Base-by-base conservation (phyloP, 2,329 filamentous ascomycete genomes). In the Phialophora macrospora region DNA sequence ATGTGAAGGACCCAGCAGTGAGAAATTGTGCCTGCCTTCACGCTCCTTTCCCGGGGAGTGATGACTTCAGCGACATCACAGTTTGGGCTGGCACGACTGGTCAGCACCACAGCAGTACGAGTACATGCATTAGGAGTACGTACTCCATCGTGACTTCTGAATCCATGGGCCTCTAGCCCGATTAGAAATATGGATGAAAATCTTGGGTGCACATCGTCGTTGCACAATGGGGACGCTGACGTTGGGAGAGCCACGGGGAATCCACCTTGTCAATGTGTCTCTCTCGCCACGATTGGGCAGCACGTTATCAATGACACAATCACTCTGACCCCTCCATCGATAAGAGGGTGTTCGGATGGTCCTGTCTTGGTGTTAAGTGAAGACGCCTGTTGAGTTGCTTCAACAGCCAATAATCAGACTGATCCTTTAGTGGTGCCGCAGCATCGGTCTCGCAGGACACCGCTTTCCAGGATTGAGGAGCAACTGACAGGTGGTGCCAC, bases 231-330 rank as follows among this genome's bases (percentile, higher is more conserved):
- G 14, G 14, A 41, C 20, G 49, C 60, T 62, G 60, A 62, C 49
- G 59, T 46, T 55, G 59, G 44, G 34, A 41, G 34, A 41, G 38
- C 7, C 17, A n/a, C 38, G n/a, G 46, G 46, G 17, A n/a, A 24
- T 24, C 32, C 32, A 17, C 28, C 38, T 17, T 14, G 9, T n/a
- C 34, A 3, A 46, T 55, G 28, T 11, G 28, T 24, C 34, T 5
- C 38, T n/a, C 12, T 26, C 55, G 26, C 24, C 22, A 20, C 8
- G 55, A 48, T 52, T 51, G 58, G 58, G 20, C 30, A 12, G 9
- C 26, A n/a, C 22, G 55, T 57, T 60, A 64, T 60, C 62, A 34
- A 55, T 64, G 62, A 64, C 62, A 64, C 62, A 64, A 48, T 58
- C 34, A 22, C 55, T 30, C 26, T 38, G 46, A 30, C 24, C 34